These are phyloP conservation scores for Rhizopus arrhizus DNA, from an alignment of 371 early-diverging fungal genomes.

Conservation along the genomic window DNA sequence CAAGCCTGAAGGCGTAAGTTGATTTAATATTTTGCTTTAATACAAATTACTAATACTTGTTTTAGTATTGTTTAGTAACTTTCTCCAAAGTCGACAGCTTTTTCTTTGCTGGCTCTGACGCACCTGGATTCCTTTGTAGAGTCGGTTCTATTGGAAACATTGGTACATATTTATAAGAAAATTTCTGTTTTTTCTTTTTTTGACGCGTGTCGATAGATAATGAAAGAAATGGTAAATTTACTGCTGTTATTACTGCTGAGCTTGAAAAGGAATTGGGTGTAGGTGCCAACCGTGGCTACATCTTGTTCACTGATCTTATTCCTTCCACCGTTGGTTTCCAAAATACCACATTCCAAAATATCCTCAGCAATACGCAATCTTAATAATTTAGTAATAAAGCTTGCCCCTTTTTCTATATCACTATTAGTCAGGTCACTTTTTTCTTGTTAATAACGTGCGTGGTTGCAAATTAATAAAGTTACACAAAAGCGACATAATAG, in stretches of 20 bases:
- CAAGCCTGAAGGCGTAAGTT: slow-evolving; percentile 66
- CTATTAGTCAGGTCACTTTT: too few species aligned
- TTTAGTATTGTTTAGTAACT: slow-evolving; percentile 48
- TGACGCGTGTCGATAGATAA: slow-evolving; percentile 25
- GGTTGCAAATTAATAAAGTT: too few species aligned
- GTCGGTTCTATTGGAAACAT: slow-evolving; percentile 50
- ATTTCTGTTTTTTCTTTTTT: too few species aligned
- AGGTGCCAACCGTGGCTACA: slow-evolving; percentile 37
- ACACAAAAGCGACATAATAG: too few species aligned
- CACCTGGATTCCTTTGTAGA: slow-evolving; percentile 43
- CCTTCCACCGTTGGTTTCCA: slow-evolving; percentile 40
- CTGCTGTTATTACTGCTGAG: slow-evolving; percentile 23
- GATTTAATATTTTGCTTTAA: slow-evolving; percentile 45
- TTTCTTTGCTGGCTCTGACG: slow-evolving; percentile 36
- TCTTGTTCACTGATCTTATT: slow-evolving; percentile 42
- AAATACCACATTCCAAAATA: slow-evolving; percentile 39
- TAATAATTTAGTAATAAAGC: too few species aligned
- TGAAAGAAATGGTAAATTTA: slow-evolving; percentile 40
- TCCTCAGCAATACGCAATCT: background rate
- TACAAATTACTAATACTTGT: background rate
- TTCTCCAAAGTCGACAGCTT: slow-evolving; percentile 40
- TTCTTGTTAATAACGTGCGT: too few species aligned
- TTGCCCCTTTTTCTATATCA: too few species aligned
- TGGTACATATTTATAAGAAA: slow-evolving; percentile 20
- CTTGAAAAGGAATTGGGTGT: slow-evolving; percentile 41